Evolutionary conservation across 192 early-diverging fungal genomes (phyloP).

Genomic region (Podila clonocystis): DNA sequence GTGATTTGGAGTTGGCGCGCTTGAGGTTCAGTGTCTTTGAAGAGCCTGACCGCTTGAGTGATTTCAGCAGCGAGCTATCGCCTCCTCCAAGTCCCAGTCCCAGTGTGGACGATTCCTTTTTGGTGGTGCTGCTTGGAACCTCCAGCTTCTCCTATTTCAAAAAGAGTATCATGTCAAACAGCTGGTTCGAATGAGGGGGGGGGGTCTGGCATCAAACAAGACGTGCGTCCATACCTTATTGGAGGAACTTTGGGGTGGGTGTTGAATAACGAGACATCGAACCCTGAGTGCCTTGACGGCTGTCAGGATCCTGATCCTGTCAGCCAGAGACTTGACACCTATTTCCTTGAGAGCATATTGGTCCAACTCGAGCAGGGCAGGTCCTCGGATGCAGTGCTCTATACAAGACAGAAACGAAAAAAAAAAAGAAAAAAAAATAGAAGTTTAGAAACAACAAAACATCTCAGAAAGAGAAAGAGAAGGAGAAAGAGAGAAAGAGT

Average conservation of each 20-base stretch:
- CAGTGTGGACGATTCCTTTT: conserved; percentile 31
- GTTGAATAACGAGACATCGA: conserved; percentile 58
- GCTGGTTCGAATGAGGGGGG: too few relatives aligned
- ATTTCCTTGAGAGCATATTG: conserved; percentile 85
- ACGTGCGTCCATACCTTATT: conserved; percentile 23
- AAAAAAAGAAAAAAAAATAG: not conserved
- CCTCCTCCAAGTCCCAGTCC: conserved; percentile 37
- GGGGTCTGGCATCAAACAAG: not conserved
- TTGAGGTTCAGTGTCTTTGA: conserved; percentile 43
- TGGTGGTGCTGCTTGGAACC: conserved; percentile 31
- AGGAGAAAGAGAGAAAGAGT: too few relatives aligned
- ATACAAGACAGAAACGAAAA: conserved; percentile 7
- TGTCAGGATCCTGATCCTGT: conserved; percentile 80
- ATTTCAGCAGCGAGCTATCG: conserved; percentile 41
- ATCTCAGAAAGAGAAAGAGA: not conserved
- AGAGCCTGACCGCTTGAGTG: conserved; percentile 43
- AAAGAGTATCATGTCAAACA: too few relatives aligned
- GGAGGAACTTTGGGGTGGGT: conserved; percentile 6
- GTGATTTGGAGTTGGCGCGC: conserved; percentile 40
- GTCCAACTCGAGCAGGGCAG: conserved; percentile 84
- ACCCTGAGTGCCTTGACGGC: conserved; percentile 79
- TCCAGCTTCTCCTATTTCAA: conserved; percentile 45
- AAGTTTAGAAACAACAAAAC: not conserved
- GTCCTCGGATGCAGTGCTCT: conserved; percentile 86
- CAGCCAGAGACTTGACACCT: conserved; percentile 82